Base-by-base conservation (phyloP, 306 rosid genomes). In the Trifolium pratense region DNA sequence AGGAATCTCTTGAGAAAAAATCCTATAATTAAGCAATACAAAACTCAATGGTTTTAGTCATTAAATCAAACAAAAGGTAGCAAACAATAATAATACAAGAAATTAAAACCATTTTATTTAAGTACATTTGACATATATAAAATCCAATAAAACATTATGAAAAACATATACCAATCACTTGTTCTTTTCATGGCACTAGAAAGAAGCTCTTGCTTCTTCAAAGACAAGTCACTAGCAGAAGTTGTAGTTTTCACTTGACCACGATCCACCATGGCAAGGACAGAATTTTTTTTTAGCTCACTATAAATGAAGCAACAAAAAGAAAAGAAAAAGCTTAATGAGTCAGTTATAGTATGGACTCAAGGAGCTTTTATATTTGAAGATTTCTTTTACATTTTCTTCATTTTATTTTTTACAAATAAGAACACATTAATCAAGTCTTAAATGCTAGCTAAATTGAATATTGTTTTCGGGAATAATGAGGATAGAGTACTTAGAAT, bases 1-100 rank as follows among this genome's bases (percentile, higher is more conserved):
- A n/a, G 97, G 97, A 85, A 95, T 90, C 85, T 91, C 99, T 77
- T 90, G 96, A 61, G 97, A 95, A 75, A 88, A 90, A 86, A 95
- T 90, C 99, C 99, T 95, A 86, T 37, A 48, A 76, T 75, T 12
- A 56, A 81, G 51, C 79, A 80, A 59, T 75, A 73, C 43, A 79
- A n/a, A n/a, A 75, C 20, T 72, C 53, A 40, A 18, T 56, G 74
- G 10, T 65, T 66, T 46, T 29, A 17, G 55, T 70, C 20, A 40
- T 21, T 58, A 9, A 43, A 42, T 73, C 57, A 40, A 37, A 37
- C 49, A 79, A 56, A 75, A 53, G 42, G 16, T 61, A 64, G 52
- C 66, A 46, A 60, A 46, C 58, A 14, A 36, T 23, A 56, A 23
- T 7, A 56, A 70, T 16, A 75, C 45, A 51, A 65, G 32, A 29